A percentile compares a stretch with the other conserved stretches of the same genome.
Evolutionary conservation across 257 asterid species (phyloP).

Genomic region (Solanum sejunctum): DNA sequence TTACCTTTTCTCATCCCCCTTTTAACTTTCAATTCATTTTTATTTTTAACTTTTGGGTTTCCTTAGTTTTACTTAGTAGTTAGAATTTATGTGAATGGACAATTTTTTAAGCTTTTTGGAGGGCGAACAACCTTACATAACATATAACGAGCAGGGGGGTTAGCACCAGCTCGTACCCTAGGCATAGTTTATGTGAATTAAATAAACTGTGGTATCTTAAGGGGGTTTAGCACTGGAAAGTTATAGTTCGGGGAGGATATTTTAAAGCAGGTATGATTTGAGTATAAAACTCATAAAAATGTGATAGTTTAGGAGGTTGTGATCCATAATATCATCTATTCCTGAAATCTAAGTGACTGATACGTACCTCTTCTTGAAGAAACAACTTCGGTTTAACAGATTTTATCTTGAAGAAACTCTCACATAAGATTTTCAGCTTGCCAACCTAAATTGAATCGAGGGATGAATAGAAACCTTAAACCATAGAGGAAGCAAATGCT

Average conservation of each 20-base stretch:
- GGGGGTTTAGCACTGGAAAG: background rate
- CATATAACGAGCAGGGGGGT: background rate
- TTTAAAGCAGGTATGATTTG: background rate
- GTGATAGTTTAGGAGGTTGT: background rate
- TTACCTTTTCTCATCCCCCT: background rate
- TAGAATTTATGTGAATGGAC: background rate
- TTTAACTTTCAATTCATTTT: background rate
- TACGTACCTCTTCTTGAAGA: conserved; percentile 83
- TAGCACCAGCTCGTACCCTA: background rate
- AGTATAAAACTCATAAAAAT: background rate
- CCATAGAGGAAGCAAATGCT: background rate
- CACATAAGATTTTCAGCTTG: conserved; percentile 81
- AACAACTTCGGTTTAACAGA: conserved; percentile 61
- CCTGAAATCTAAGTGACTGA: background rate
- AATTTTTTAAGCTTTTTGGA: background rate
- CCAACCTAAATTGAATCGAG: conserved; percentile 45
- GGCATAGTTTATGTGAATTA: background rate
- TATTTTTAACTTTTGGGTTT: background rate
- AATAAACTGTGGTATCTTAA: background rate
- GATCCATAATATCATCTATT: background rate
- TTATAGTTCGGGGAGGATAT: background rate
- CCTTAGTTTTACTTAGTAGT: background rate
- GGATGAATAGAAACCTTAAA: background rate
- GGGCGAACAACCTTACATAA: background rate
- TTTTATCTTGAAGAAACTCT: conserved; percentile 83